Evolutionary conservation across 441 rosid species (phyloP).

Genomic region (Viola pubescens): DNA sequence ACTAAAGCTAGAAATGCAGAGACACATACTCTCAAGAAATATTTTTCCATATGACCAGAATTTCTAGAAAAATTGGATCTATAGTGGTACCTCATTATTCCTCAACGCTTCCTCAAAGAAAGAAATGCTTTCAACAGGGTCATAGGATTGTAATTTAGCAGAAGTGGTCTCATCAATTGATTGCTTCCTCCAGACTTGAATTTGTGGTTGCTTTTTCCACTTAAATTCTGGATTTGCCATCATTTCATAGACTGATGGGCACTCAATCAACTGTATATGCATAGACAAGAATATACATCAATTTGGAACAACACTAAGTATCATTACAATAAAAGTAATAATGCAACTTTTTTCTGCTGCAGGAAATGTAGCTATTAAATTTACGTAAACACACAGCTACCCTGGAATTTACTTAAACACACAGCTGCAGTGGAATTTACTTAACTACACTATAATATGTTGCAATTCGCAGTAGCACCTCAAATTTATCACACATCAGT

Average conservation of each 20-base stretch:
- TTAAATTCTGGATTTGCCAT: conserved; percentile 67
- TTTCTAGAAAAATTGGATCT: background rate
- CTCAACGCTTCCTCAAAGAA: conserved; percentile 67
- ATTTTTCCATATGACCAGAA: background rate
- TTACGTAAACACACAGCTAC: background rate
- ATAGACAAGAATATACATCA: conserved; percentile 6
- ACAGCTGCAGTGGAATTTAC: background rate
- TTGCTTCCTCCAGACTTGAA: conserved; percentile 61
- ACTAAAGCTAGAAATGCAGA: background rate
- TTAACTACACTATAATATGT: background rate
- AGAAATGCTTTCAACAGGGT: conserved; percentile 38
- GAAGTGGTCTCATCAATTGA: conserved; percentile 33
- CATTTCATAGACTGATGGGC: conserved; percentile 90
- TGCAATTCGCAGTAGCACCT: too few relatives aligned
- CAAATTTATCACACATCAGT: too few relatives aligned
- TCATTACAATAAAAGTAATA: background rate
- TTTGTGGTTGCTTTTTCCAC: conserved; percentile 59
- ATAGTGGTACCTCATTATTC: conserved; percentile 55
- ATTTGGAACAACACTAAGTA: background rate
- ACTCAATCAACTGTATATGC: conserved; percentile 60
- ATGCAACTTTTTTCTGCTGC: background rate
- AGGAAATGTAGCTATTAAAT: background rate
- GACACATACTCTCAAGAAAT: background rate
- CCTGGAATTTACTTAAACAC: too few relatives aligned
- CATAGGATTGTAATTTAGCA: conserved; percentile 50